A percentile compares a stretch with the other conserved stretches of the same genome.
These are phyloP conservation scores for Plasmopara viticola DNA, from an alignment of 352 stramenopile species.

Conservation along the genomic window DNA sequence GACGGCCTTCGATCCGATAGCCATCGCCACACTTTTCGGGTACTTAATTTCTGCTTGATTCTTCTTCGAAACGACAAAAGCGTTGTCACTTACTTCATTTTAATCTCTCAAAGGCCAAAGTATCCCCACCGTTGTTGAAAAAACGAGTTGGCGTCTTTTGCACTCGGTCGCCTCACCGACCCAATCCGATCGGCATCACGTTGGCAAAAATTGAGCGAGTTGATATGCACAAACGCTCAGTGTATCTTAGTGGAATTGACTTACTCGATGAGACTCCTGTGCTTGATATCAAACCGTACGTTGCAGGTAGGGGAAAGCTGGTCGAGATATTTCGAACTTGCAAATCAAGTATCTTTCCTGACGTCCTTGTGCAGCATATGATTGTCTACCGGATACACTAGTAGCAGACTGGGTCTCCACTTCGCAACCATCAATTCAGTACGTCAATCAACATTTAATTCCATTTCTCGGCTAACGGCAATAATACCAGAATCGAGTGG, in stretches of 20 bases:
- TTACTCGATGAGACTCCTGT: constrained; percentile 96
- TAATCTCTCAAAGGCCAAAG: constrained; percentile 42
- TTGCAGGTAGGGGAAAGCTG: constrained; percentile 52
- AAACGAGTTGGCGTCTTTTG: constrained; percentile 91
- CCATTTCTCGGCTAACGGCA: background rate
- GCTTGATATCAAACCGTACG: constrained; percentile 98
- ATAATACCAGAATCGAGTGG: constrained; percentile 41
- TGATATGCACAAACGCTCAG: constrained; percentile 39
- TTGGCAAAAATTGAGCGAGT: constrained; percentile 85
- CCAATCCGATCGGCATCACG: constrained; percentile 93
- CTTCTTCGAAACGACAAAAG: background rate
- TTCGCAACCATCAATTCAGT: constrained; percentile 32
- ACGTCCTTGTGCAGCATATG: constrained; percentile 28
- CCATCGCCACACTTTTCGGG: constrained; percentile 63
- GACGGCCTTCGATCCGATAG: constrained; percentile 59
- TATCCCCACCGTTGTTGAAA: constrained; percentile 61
- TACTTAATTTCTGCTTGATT: constrained; percentile 1
- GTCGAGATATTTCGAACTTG: background rate
- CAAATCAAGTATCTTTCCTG: background rate
- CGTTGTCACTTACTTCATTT: background rate
- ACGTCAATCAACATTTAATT: constrained; percentile 9
- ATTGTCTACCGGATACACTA: constrained; percentile 40
- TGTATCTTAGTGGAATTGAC: constrained; percentile 87
- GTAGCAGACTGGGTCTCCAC: constrained; percentile 39
- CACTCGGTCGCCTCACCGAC: constrained; percentile 94